Conservation (phyloP, 805 yeast species). For the Myxozyma sirexii region DNA sequence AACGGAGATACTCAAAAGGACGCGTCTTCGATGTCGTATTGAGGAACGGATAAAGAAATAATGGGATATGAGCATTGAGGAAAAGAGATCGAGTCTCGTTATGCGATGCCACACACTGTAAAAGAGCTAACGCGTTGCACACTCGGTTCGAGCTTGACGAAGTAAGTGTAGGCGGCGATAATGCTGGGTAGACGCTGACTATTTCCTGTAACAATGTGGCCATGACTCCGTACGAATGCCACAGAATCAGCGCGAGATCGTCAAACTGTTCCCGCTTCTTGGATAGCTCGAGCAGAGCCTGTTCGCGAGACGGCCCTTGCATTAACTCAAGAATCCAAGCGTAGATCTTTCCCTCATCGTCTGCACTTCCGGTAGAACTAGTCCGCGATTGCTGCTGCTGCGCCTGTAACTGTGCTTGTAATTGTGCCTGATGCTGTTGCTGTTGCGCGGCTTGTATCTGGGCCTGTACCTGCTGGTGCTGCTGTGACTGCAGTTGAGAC, state of each 20-base stretch:
- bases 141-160: conserved; percentile 90
- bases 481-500: conserved; percentile 24
- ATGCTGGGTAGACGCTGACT: conserved; percentile 82
- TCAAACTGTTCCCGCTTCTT: conserved; percentile 93
- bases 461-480: conserved; percentile 22
- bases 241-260: conserved; percentile 85
- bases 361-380: conserved; percentile 7
- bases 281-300: conserved; percentile 88
- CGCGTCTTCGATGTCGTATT: conserved; percentile 89
- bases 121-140: conserved; percentile 89
- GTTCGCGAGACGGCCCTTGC: conserved; percentile 88
- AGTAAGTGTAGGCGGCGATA: conserved; percentile 82
- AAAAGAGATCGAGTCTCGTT: conserved; percentile 84
- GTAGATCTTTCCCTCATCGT: conserved; percentile 48
- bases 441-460: conserved; percentile 19
- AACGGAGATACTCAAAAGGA: conserved; percentile 88
- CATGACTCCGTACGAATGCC: conserved; percentile 98
- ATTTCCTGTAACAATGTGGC: conserved; percentile 87
- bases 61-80: conserved; percentile 86
- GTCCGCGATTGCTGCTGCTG: conserved; percentile 18
- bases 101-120: conserved; percentile 97
- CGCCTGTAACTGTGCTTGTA: conserved; percentile 21
- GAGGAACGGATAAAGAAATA: conserved; percentile 89
- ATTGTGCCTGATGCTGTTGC: conserved; percentile 26
- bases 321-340: conserved; percentile 89